Evolutionary conservation across 1,284 basidiomycete species (phyloP).

Genomic region (Peniophora sp.): DNA sequence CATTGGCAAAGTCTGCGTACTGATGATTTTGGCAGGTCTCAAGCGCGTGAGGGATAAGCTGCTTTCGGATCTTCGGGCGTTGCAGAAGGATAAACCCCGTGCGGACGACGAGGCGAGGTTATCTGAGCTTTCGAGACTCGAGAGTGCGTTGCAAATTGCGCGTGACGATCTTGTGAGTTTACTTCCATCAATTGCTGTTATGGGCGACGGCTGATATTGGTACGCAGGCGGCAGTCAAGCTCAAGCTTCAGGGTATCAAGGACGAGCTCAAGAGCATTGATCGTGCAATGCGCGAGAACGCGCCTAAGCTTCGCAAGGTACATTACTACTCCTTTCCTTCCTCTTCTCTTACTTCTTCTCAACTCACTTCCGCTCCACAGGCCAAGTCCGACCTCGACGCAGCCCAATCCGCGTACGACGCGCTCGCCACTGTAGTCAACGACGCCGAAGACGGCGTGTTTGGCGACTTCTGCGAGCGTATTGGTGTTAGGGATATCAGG

Average conservation of each 20-base stretch:
- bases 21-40: constrained; percentile 40
- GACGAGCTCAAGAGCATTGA: constrained; percentile 77
- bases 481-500: constrained; percentile 80
- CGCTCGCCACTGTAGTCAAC: constrained; percentile 57
- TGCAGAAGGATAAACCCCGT: constrained; percentile 75
- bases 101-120: constrained; percentile 79
- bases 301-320: constrained; percentile 65
- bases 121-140: constrained; percentile 72
- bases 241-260: constrained; percentile 62
- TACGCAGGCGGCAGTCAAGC: constrained; percentile 51
- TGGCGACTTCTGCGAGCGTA: constrained; percentile 70
- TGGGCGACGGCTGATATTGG: constrained; percentile 1
- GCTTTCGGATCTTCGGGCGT: constrained; percentile 73
- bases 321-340: not conserved
- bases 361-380: constrained; percentile 23
- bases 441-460: constrained; percentile 82
- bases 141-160: constrained; percentile 64
- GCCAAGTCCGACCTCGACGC: constrained; percentile 43
- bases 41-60: constrained; percentile 69
- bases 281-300: constrained; percentile 57
- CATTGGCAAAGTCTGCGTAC: not conserved
- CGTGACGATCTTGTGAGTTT: constrained; percentile 76
- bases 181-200: not conserved
- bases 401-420: constrained; percentile 48
- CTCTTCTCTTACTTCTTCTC: not conserved